Evolutionary conservation across 371 early-diverging fungal species (phyloP), one percentile per base, ranked within the genome.

Genomic region (Chytridium lagenaria): DNA sequence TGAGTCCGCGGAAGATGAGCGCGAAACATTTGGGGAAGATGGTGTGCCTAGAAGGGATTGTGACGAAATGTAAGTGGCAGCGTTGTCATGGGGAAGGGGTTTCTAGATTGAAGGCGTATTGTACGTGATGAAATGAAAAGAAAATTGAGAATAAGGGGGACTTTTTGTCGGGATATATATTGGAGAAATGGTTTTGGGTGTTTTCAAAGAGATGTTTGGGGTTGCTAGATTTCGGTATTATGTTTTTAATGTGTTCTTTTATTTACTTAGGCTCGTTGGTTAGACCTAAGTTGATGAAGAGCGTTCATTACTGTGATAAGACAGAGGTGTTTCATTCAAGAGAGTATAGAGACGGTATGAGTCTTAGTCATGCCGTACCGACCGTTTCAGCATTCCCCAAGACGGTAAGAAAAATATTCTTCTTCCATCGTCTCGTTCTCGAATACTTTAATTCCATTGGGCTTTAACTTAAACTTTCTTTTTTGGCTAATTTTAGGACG

Each of bases 31-130:
- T 99, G 28, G 95, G 97, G 33, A 92, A 92, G 78, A 85, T 99
- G 70, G 91, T 99, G 37, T 96, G 95, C 75, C 79, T 99, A 39
- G 99, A 99, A 83, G 99, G 99, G 59, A 99, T 99, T 75, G 98
- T 99, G 33, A 99, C 99, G 1, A 90, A 93, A 71, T 97, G 98
- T 88, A n/a, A n/a, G n/a, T n/a, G n/a, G n/a, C n/a, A n/a, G n/a
- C n/a, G n/a, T n/a, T n/a, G n/a, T n/a, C n/a, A n/a, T n/a, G 85
- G 44, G 44, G 7, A 72, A 12, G 44, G 44, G 44, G 44, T 44
- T 7, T n/a, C n/a, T n/a, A n/a, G n/a, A n/a, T n/a, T n/a, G n/a
- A n/a, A n/a, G n/a, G n/a, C n/a, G n/a, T n/a, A n/a, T n/a, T n/a
- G n/a, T n/a, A n/a, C n/a, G n/a, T n/a, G n/a, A n/a, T n/a, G n/a